Evolutionary conservation across 108 stramenopile species (phyloP), one percentile per base, ranked within the genome.

Genomic region (Skeletonema grethae): DNA sequence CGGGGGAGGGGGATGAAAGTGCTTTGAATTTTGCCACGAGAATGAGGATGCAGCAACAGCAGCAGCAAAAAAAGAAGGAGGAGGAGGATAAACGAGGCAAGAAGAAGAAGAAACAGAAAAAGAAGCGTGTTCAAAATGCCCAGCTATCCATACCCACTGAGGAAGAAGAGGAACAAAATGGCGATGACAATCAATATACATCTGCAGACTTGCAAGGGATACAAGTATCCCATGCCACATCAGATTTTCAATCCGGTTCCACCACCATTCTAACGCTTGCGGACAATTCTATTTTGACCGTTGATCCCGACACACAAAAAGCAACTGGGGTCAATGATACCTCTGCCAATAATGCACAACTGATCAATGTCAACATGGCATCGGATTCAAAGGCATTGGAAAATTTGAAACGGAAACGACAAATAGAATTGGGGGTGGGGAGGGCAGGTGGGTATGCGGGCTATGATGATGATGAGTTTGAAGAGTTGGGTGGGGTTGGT

Each of bases 401-500:
- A 63, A 92, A 93, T 84, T 72, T 92, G 53, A 77, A 75, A 22
- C 66, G 83, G 57, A 96, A 89, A 66, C 81, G 92, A 35, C 59
- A 80, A 69, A 61, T 93, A 9, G 90, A 90, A 82, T 58, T 93
- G 75, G 92, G 91, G 9, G 80, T 84, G 79, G 91, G 91, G 10
- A 80, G 90, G 35, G 91, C 90, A 0, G 95, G 95, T 50, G 95
- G 95, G 16, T 96, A 96, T 76, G 91, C 92, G 0, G 95, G 95
- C 0, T 94, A 87, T 78, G 95, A 96, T 72, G 95, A 96, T 82
- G 92, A 94, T 63, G 95, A 96, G 63, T 96, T 96, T 76, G 88
- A 91, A 75, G 92, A 96, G 73, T 57, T 92, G 39, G 92, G 95
- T 36, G 95, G 90, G 45, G 70, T 76, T 32, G 66, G 53, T 8